These are phyloP conservation scores for Anethum foeniculum DNA, from an alignment of 140 eudicot genomes.

Conservation along the genomic window DNA sequence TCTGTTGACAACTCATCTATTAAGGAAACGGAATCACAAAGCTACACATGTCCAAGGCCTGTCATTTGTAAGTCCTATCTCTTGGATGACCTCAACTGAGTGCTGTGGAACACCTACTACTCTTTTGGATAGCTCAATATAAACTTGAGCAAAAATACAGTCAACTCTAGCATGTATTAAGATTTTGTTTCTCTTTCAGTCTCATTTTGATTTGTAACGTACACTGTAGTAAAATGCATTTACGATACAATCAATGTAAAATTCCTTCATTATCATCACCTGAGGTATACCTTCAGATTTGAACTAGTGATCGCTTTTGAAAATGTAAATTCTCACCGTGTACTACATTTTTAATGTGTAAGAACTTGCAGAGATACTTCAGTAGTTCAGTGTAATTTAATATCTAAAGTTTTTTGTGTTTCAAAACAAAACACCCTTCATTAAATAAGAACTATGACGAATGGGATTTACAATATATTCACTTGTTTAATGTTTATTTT, in stretches of 20 bases:
- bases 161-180: neutral
- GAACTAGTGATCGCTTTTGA: neutral
- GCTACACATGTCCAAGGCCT: neutral
- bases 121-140: neutral
- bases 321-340: neutral
- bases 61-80: neutral
- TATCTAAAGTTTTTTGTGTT: neutral
- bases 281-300: neutral
- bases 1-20: neutral
- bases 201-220: neutral
- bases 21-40: neutral
- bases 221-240: neutral
- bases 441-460: neutral
- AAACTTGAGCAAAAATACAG: neutral
- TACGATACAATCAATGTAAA: neutral
- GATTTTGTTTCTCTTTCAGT: neutral
- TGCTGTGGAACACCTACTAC: slow-evolving; percentile 1
- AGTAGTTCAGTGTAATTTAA: neutral
- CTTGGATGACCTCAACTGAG: neutral
- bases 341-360: neutral
- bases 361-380: neutral
- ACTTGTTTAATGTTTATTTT: neutral
- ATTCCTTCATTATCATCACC: neutral
- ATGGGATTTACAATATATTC: neutral
- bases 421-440: neutral